A percentile compares a stretch with the other conserved stretches of the same genome.
phyloP scores from a whole-genome alignment of 441 rosid species.

The Euphorbia celastroides region DNA sequence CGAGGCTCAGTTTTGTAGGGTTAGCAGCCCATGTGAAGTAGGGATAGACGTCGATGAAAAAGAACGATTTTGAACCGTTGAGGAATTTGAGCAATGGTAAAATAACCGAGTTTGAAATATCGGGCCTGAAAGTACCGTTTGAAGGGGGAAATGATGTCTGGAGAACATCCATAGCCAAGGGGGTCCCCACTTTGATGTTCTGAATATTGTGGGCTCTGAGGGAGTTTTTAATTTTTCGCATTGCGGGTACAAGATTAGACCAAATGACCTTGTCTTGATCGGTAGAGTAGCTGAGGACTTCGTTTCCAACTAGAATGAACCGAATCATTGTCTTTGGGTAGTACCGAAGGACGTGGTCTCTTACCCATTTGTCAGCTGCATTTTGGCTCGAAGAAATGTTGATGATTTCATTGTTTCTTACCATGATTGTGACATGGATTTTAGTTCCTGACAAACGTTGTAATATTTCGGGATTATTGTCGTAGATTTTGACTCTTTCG shows the following conservation, averaged over 20 bases:
- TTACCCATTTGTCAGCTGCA: constrained; percentile 54
- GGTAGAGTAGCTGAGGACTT: constrained; percentile 45
- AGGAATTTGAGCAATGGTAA: constrained; percentile 50
- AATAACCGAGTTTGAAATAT: constrained; percentile 41
- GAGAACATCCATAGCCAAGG: constrained; percentile 71
- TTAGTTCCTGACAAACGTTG: constrained; percentile 50
- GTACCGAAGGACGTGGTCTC: constrained; percentile 45
- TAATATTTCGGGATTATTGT: constrained; percentile 55
- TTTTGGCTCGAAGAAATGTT: constrained; percentile 40
- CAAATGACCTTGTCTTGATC: constrained; percentile 31
- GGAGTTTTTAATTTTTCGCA: constrained; percentile 45
- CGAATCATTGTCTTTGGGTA: constrained; percentile 60
- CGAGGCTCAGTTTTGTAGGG: constrained; percentile 33
- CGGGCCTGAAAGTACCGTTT: constrained; percentile 44
- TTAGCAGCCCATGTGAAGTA: constrained; percentile 59
- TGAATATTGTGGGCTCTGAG: constrained; percentile 35
- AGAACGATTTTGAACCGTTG: constrained; percentile 49
- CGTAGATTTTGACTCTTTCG: constrained; percentile 54
- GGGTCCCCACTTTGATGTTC: constrained; percentile 67
- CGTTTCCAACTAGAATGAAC: constrained; percentile 61
- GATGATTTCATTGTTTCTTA: constrained; percentile 52
- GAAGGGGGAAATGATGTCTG: constrained; percentile 31
- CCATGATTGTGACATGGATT: constrained; percentile 56
- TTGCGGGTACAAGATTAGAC: constrained; percentile 57
- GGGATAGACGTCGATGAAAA: constrained; percentile 73